Evolutionary conservation across 1,284 basidiomycete genomes (phyloP), one percentile per base, ranked within the genome.

Genomic region (Ceratobasidium sp.): DNA sequence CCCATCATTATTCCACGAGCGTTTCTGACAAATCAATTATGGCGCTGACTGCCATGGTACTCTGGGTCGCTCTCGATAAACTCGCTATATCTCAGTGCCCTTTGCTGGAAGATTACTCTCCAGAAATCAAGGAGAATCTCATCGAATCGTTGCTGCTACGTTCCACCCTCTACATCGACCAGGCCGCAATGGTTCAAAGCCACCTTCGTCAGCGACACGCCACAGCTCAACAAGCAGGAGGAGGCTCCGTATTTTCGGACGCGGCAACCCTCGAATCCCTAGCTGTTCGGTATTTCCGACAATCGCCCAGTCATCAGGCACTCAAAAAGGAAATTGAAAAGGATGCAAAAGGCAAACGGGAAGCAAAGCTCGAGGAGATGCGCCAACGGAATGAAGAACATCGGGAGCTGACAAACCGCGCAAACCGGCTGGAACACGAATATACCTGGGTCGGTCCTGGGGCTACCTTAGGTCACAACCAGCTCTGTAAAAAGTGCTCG

Each of bases 401-500:
- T n/a, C 2, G 14, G 33, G 1, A 27, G 27, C 47, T 64, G 14
- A 1, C 33, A 17, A 1, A 33, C 22, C 27, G 7, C 29, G 29
- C 15, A 7, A 29, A 22, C 24, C 11, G 7, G 1, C 8, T 64
- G 2, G 19, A 51, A 3, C 50, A 48, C 47, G n/a, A 24, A 11
- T 63, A 41, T n/a, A 9, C 6, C n/a, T 1, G 5, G n/a, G 48
- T 15, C 6, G 19, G 8, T 4, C 17, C 22, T 15, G 9, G 7
- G 19, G 15, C 17, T 7, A 15, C n/a, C 1, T 7, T 41, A 41
- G 4, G 4, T 41, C 36, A 44, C 36, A 24, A 44, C 11, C 19
- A 19, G 0, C 4, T 19, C 0, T 84, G 85, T 73, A 7, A 0
- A 0, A 85, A 82, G 66, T 88, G 87, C 73, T 1, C 3, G 1